These are phyloP conservation scores for Aspergillus transmontanensis DNA, from an alignment of 2,329 filamentous ascomycete genomes.

Conservation along the genomic window DNA sequence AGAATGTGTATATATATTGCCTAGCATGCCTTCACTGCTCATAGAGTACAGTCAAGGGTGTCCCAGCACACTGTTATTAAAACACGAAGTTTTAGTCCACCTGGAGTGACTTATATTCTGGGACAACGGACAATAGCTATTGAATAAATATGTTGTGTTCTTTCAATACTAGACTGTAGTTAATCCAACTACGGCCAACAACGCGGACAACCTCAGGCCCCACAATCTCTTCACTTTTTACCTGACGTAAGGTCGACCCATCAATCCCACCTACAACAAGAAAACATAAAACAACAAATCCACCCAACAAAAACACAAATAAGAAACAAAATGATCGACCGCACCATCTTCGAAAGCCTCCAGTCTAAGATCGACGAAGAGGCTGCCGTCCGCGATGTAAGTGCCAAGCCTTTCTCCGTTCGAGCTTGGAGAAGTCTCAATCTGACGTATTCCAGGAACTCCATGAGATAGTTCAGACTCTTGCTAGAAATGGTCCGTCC, in stretches of 20 bases:
- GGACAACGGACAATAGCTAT: neutral
- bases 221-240: conserved; percentile 19
- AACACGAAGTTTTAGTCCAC: fast-evolving
- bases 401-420: conserved; percentile 17
- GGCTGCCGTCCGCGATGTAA: conserved; percentile 72
- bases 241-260: conserved; percentile 22
- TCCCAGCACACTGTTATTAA: no score
- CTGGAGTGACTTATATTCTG: no score
- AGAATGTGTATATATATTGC: no score
- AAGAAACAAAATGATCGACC: conserved; percentile 65
- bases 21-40: no score
- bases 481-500: conserved; percentile 71
- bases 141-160: neutral
- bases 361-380: conserved; percentile 91
- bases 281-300: conserved; percentile 18
- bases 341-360: conserved; percentile 81
- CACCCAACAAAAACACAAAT: conserved; percentile 6
- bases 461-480: conserved; percentile 74
- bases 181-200: neutral
- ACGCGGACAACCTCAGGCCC: conserved; percentile 13
- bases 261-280: conserved; percentile 7
- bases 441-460: conserved; percentile 60
- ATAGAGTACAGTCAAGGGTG: no score
- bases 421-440: neutral
- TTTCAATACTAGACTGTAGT: neutral